phyloP scores from a whole-genome alignment of 2,329 filamentous ascomycete genomes.

The Nothomitra cinnamomea region DNA sequence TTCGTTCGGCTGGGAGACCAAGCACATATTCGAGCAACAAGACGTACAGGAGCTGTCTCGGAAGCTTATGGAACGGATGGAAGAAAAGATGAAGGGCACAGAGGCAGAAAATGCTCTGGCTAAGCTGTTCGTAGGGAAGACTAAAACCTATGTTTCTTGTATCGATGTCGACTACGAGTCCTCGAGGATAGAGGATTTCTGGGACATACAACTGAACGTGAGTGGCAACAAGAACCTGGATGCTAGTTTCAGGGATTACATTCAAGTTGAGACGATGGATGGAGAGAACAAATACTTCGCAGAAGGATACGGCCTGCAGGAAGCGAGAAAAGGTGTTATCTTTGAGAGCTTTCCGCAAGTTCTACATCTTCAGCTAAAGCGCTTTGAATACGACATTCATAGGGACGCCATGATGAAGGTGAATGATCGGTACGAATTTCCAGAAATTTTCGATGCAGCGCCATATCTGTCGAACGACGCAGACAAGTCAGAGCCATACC shows the following conservation, averaged over 20 bases:
- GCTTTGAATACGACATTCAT: conserved; percentile 95
- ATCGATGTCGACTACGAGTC: conserved; percentile 98
- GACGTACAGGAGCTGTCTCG: conserved; percentile 94
- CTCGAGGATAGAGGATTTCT: conserved; percentile 89
- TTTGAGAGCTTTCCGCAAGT: conserved; percentile 92
- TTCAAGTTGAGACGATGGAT: conserved; percentile 90
- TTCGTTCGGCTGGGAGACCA: conserved; percentile 95
- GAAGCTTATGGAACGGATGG: conserved; percentile 93
- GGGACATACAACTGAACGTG: conserved; percentile 97
- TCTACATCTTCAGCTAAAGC: conserved; percentile 84
- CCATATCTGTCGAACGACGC: conserved; percentile 77
- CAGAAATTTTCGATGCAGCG: conserved; percentile 64
- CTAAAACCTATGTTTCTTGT: conserved; percentile 97
- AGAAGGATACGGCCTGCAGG: conserved; percentile 78
- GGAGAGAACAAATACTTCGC: conserved; percentile 98
- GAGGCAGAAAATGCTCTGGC: conserved; percentile 76
- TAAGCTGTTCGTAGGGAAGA: conserved; percentile 88
- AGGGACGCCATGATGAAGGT: conserved; percentile 98
- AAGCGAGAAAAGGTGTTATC: conserved; percentile 94
- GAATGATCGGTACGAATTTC: conserved; percentile 82
- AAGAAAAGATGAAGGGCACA: conserved; percentile 96
- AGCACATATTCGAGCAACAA: conserved; percentile 96
- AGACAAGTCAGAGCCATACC: conserved; percentile 75
- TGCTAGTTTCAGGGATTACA: conserved; percentile 90
- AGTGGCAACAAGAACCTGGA: conserved; percentile 83